These are phyloP conservation scores for Lasiosphaeria miniovina DNA, from an alignment of 495 filamentous ascomycete species.

Conservation along the genomic window DNA sequence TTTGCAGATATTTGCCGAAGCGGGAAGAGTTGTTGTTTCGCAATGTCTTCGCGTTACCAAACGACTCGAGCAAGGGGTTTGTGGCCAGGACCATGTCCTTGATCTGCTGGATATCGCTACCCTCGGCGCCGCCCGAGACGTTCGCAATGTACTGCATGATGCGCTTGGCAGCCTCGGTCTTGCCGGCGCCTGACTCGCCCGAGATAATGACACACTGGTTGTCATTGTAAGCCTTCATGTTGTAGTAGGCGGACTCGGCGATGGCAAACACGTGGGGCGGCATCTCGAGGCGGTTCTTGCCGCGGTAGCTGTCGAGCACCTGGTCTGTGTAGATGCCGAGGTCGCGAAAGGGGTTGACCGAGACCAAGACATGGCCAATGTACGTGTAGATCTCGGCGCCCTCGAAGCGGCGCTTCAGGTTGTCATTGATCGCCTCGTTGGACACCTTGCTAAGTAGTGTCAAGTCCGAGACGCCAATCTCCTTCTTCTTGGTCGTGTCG, in stretches of 20 bases:
- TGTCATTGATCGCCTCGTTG: constrained; percentile 99
- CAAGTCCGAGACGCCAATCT: constrained; percentile 96
- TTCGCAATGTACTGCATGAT: constrained; percentile 99
- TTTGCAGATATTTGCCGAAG: constrained; percentile 96
- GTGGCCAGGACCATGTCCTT: constrained; percentile 99
- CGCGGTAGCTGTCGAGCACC: constrained; percentile 85
- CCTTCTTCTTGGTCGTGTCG: constrained; percentile 96
- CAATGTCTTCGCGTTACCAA: constrained; percentile 96
- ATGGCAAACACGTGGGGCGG: constrained; percentile 98
- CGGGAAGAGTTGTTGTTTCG: constrained; percentile 98
- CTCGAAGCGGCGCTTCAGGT: constrained; percentile 94
- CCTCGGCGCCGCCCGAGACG: constrained; percentile 83
- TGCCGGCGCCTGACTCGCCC: constrained; percentile 96
- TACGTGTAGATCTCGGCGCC: constrained; percentile 98
- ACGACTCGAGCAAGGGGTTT: constrained; percentile 94
- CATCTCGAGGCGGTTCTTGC: constrained; percentile 93
- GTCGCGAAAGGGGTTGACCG: constrained; percentile 97
- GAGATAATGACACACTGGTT: constrained; percentile 99
- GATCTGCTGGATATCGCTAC: constrained; percentile 84
- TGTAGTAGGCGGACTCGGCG: constrained; percentile 95
- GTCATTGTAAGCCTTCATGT: constrained; percentile 99
- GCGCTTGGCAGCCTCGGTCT: constrained; percentile 98
- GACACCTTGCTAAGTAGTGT: constrained; percentile 97
- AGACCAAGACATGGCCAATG: constrained; percentile 99
- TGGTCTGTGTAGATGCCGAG: constrained; percentile 96